These are phyloP conservation scores for Phytopythium oedochilum DNA, from an alignment of 352 stramenopile species.

Conservation along the genomic window DNA sequence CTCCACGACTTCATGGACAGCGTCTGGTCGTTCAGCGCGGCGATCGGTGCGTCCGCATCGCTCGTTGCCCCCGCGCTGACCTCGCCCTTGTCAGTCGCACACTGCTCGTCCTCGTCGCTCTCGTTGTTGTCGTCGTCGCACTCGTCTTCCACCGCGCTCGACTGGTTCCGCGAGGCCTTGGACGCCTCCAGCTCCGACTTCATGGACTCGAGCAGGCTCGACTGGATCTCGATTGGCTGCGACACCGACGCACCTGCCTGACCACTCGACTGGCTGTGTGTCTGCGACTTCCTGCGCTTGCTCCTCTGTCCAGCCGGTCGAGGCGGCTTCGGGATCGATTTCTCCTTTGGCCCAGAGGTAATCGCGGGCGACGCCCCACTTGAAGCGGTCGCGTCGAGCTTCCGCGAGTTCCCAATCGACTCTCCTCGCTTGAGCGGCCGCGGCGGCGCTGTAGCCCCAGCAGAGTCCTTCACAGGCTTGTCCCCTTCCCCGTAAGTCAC, in stretches of 20 bases:
- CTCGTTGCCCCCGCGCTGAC: constrained; percentile 3
- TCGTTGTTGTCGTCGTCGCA: not conserved
- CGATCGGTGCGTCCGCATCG: not conserved
- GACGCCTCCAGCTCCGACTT: constrained; percentile 64
- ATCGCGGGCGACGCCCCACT: not conserved
- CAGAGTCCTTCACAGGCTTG: constrained; percentile 23
- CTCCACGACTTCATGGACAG: constrained; percentile 42
- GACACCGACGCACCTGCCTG: constrained; percentile 23
- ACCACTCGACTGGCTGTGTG: constrained; percentile 32
- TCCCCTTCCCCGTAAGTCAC: constrained; percentile 44
- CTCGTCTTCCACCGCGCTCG: not conserved
- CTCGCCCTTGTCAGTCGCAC: not conserved
- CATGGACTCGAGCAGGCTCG: constrained; percentile 57
- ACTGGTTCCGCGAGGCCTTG: constrained; percentile 13
- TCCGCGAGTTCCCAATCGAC: constrained; percentile 8
- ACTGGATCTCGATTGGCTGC: constrained; percentile 54
- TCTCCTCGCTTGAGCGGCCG: constrained; percentile 10
- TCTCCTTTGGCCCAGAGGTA: constrained; percentile 21
- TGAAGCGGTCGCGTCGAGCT: constrained; percentile 6
- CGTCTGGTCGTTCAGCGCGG: constrained; percentile 5
- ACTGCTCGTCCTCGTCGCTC: constrained; percentile 6
- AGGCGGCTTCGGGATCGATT: constrained; percentile 30
- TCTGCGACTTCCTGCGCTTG: constrained; percentile 24
- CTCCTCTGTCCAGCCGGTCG: constrained; percentile 17
- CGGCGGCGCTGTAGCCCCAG: not conserved